phyloP scores from a whole-genome alignment of 441 rosid genomes.

The Erodium trifolium region DNA sequence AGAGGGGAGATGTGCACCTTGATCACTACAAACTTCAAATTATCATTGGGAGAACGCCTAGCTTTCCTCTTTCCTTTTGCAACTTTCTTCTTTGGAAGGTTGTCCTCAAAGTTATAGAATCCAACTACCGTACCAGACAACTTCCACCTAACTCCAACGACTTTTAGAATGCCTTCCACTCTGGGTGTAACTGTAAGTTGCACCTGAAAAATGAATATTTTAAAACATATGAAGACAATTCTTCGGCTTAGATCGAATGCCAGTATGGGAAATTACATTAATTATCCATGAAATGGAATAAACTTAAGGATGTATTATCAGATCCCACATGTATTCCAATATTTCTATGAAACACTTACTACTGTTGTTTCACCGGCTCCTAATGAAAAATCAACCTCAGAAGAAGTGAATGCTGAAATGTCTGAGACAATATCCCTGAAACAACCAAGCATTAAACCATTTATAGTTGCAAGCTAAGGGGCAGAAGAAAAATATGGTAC shows the following conservation, averaged over 20 bases:
- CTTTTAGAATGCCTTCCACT: constrained; percentile 76
- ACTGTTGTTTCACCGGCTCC: constrained; percentile 55
- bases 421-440: constrained; percentile 47
- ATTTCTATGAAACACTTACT: constrained; percentile 42
- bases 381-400: constrained; percentile 58
- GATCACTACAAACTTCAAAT: constrained; percentile 72
- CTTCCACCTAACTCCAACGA: constrained; percentile 91
- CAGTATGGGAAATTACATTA: neutral
- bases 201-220: constrained; percentile 37
- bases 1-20: constrained; percentile 38
- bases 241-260: neutral
- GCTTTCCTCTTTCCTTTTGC: constrained; percentile 46
- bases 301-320: constrained; percentile 6
- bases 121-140: constrained; percentile 75
- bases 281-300: constrained; percentile 9
- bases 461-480: constrained; percentile 10
- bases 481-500: constrained; percentile 7
- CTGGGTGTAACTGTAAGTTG: constrained; percentile 77
- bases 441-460: constrained; percentile 18
- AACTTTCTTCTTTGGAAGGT: constrained; percentile 42
- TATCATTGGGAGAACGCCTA: constrained; percentile 41
- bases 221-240: neutral
- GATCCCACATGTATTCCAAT: constrained; percentile 13
- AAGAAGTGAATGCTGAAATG: constrained; percentile 46
- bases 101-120: constrained; percentile 51